A percentile compares a stretch with the other conserved stretches of the same genome.
These are phyloP conservation scores for Crassisporium funariophilum DNA, from an alignment of 768 basidiomycete species.

Conservation along the genomic window DNA sequence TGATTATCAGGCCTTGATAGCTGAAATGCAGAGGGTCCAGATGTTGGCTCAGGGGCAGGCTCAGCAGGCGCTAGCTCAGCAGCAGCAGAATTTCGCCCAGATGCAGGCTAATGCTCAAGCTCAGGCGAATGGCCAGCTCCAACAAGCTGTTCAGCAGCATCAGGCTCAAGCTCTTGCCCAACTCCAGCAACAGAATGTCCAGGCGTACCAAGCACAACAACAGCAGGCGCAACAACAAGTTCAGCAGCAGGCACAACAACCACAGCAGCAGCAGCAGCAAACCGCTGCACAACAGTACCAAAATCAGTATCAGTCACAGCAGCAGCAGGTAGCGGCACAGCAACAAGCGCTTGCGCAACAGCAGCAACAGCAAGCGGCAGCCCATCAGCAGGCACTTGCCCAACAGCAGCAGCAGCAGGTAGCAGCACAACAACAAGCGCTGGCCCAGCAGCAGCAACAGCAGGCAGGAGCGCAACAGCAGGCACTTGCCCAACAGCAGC, in stretches of 20 bases:
- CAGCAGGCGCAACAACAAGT: no score
- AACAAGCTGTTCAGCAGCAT: neutral
- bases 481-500: slow-evolving; percentile 9
- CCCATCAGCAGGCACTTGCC: neutral
- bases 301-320: slow-evolving; percentile 2
- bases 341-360: slow-evolving; percentile 21
- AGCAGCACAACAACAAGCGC: slow-evolving; percentile 3
- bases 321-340: slow-evolving; percentile 12
- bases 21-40: slow-evolving; percentile 22
- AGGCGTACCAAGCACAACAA: slow-evolving; percentile 3
- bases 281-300: slow-evolving; percentile 1
- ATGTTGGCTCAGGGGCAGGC: slow-evolving; percentile 6
- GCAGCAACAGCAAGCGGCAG: slow-evolving; percentile 9
- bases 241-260: no score
- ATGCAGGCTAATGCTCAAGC: no score
- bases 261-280: slow-evolving; percentile 10
- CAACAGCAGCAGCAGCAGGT: no score
- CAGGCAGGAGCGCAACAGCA: slow-evolving; percentile 1
- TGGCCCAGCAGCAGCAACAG: slow-evolving; percentile 13
- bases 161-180: neutral
- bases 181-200: slow-evolving; percentile 3
- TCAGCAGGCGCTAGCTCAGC: slow-evolving; percentile 10
- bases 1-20: slow-evolving; percentile 24
- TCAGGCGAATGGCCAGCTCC: no score
- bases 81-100: neutral